These are phyloP conservation scores for Rhodotorula glutinis DNA, from an alignment of 1,284 basidiomycete genomes.

Conservation along the genomic window DNA sequence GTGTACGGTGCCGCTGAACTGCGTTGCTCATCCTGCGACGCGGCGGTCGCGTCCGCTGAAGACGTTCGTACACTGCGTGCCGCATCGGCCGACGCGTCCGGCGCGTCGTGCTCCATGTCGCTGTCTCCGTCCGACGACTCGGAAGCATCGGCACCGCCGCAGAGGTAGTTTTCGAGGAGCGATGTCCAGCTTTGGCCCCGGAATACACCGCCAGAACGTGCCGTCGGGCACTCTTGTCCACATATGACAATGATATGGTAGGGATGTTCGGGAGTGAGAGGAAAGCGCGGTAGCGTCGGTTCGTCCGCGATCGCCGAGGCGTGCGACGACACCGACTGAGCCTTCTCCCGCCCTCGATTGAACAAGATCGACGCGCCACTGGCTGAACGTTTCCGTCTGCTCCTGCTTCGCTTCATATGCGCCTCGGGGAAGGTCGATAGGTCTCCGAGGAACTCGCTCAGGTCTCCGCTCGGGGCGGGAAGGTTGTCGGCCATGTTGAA, in stretches of 20 bases:
- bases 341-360: slow-evolving; percentile 1
- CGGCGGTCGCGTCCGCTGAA: background rate
- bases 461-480: slow-evolving; percentile 35
- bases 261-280: slow-evolving; percentile 30
- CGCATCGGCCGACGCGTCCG: background rate
- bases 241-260: slow-evolving; percentile 43
- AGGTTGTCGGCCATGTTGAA: slow-evolving; percentile 43
- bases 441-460: slow-evolving; percentile 42
- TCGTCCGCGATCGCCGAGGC: slow-evolving; percentile 10
- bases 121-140: slow-evolving; percentile 8
- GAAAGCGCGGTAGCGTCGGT: slow-evolving; percentile 8
- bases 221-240: slow-evolving; percentile 39
- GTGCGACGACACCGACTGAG: slow-evolving; percentile 5
- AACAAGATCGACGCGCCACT: slow-evolving; percentile 3
- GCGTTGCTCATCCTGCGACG: background rate
- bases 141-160: slow-evolving; percentile 35
- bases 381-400: slow-evolving; percentile 16
- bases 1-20: background rate
- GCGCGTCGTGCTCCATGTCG: background rate
- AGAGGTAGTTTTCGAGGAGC: slow-evolving; percentile 49
- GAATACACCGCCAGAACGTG: slow-evolving; percentile 3
- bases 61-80: background rate
- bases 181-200: slow-evolving; percentile 46
- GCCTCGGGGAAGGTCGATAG: slow-evolving; percentile 7
- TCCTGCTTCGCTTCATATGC: slow-evolving; percentile 2